Evolutionary conservation across 148 eudicot genomes (phyloP).

Genomic region (Rhododendron molle): DNA sequence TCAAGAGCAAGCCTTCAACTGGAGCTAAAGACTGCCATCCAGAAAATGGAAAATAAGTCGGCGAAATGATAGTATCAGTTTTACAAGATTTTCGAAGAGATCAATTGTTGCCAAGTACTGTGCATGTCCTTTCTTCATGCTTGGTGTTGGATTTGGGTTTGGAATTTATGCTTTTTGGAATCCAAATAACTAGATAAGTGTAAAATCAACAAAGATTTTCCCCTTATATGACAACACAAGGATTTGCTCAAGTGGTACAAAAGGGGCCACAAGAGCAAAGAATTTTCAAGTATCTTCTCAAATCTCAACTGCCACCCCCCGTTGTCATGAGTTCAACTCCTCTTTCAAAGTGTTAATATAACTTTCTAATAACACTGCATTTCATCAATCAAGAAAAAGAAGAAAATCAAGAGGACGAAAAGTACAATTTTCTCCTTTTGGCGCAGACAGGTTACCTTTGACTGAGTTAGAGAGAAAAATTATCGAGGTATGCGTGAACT

Average conservation of each 20-base stretch:
- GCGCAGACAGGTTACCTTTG: too few relatives aligned
- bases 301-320: too few relatives aligned
- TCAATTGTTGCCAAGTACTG: not conserved
- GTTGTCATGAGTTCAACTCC: too few relatives aligned
- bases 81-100: not conserved
- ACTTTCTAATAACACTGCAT: too few relatives aligned
- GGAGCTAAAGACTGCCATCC: conserved; percentile 43
- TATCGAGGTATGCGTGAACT: too few relatives aligned
- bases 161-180: not conserved
- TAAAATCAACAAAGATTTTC: not conserved
- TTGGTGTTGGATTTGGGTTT: not conserved
- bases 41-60: conserved; percentile 26
- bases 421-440: too few relatives aligned
- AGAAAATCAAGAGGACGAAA: too few relatives aligned
- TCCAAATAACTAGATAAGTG: not conserved
- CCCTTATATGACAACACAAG: not conserved
- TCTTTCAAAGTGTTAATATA: too few relatives aligned
- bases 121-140: not conserved
- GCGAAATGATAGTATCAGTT: not conserved
- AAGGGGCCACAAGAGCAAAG: too few relatives aligned
- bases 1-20: conserved; percentile 40
- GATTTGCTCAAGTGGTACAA: not conserved
- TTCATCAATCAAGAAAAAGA: too few relatives aligned
- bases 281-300: too few relatives aligned
- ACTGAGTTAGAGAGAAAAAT: too few relatives aligned